Percentiles rank a stretch among this genome's conserved stretches.
These are phyloP conservation scores for Neurospora hispaniola DNA, from an alignment of 495 filamentous ascomycete species.

Conservation along the genomic window DNA sequence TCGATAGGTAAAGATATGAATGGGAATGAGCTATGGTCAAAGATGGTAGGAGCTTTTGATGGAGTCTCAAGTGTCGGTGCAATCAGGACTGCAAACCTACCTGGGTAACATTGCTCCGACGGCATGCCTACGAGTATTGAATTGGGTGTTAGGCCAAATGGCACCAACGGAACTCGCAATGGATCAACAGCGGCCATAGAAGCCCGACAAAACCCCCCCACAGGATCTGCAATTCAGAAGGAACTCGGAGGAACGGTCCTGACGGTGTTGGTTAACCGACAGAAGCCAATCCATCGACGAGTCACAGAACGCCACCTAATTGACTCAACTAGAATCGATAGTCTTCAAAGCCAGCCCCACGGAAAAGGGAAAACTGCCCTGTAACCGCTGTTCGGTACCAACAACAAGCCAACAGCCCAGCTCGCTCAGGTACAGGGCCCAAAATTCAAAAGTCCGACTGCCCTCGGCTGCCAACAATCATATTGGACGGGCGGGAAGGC, in stretches of 20 bases:
- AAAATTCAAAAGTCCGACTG: not conserved
- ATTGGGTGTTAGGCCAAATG: not conserved
- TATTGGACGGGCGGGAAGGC: not conserved
- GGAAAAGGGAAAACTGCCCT: not conserved
- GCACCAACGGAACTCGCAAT: not conserved
- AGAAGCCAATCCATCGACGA: not conserved
- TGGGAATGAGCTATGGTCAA: not conserved
- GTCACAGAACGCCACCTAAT: not conserved
- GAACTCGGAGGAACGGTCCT: not conserved
- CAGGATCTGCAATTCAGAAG: not conserved
- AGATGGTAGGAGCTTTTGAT: not conserved
- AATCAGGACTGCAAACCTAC: not conserved
- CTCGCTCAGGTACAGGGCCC: not conserved
- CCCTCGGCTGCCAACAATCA: not conserved
- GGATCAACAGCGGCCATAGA: not conserved
- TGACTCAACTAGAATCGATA: not conserved
- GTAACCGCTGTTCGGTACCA: not conserved
- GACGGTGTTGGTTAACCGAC: not conserved
- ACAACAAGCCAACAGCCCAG: not conserved
- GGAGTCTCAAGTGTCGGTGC: not conserved
- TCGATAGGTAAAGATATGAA: not conserved
- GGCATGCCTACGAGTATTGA: not conserved
- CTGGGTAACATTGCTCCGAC: not conserved
- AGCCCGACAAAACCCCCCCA: not conserved
- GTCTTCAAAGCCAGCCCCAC: not conserved